A percentile compares a stretch with the other conserved stretches of the same genome.
Evolutionary conservation across 306 rosid species (phyloP).

Genomic region (Calophaca sinica): DNA sequence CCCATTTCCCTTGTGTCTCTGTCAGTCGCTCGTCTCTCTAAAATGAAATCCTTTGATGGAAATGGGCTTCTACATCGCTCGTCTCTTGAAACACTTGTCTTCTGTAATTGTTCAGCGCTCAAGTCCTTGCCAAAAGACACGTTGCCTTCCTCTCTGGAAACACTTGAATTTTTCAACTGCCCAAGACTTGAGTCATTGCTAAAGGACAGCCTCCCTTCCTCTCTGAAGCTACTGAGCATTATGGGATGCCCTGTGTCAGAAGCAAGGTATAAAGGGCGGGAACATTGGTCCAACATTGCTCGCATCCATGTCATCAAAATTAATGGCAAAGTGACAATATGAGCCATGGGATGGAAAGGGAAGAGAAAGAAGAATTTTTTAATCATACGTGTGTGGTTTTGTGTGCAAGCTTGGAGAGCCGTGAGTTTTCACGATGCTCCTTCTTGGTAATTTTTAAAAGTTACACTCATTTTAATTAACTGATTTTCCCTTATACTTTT

Average conservation of each 20-base stretch:
- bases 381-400: no score
- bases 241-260: neutral
- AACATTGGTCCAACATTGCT: neutral
- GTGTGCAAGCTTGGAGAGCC: no score
- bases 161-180: neutral
- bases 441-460: no score
- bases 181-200: neutral
- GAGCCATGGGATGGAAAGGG: neutral
- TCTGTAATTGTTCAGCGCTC: neutral
- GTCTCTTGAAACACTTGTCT: neutral
- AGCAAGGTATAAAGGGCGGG: neutral
- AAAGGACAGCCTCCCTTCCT: neutral
- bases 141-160: neutral
- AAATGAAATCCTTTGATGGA: neutral
- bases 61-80: slow-evolving; percentile 17
- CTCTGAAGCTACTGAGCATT: neutral
- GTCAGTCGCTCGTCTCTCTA: rapidly evolving
- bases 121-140: neutral
- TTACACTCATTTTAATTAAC: no score
- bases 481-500: no score
- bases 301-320: neutral
- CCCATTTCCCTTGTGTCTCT: neutral
- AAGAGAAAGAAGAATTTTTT: no score
- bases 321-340: neutral
- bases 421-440: no score